phyloP scores from a whole-genome alignment of 2,329 filamentous ascomycete species.

The Hymenoscyphus scutula region DNA sequence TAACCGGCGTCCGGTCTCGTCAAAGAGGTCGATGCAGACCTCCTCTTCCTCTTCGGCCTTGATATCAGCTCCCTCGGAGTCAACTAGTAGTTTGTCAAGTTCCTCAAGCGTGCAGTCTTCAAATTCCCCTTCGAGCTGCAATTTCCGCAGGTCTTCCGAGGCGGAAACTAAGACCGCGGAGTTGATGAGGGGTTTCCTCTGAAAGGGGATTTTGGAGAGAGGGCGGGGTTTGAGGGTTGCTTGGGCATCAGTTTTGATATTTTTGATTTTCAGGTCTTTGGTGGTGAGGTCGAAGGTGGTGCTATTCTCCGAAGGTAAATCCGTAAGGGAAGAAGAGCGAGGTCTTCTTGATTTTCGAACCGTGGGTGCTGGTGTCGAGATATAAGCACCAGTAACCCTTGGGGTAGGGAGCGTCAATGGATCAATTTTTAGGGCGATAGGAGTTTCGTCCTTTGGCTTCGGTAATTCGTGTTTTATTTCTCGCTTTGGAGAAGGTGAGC shows the following conservation, averaged over 20 bases:
- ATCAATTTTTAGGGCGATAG: conserved; percentile 18
- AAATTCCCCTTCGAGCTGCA: conserved; percentile 30
- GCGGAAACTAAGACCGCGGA: conserved; percentile 25
- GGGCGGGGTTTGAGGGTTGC: background rate
- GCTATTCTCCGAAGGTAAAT: background rate
- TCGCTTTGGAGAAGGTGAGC: background rate
- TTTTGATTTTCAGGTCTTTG: background rate
- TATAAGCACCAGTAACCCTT: conserved; percentile 33
- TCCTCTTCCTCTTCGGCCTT: conserved; percentile 19
- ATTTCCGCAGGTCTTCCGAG: conserved; percentile 30
- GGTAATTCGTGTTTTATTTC: background rate
- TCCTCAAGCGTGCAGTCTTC: conserved; percentile 34
- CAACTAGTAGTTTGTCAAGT: conserved; percentile 21
- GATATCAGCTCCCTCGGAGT: conserved; percentile 10
- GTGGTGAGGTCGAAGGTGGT: background rate
- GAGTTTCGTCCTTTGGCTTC: background rate
- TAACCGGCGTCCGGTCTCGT: conserved; percentile 25
- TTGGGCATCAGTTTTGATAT: background rate
- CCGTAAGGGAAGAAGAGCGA: background rate
- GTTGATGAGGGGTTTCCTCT: conserved; percentile 23
- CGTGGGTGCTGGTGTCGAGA: conserved; percentile 38
- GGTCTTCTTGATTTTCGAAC: conserved; percentile 34
- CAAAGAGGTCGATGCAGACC: conserved; percentile 7
- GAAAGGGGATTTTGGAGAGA: background rate
- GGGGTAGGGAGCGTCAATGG: conserved; percentile 32